Evolutionary conservation across 805 yeast genomes (phyloP).

Genomic region (Pichia californica): DNA sequence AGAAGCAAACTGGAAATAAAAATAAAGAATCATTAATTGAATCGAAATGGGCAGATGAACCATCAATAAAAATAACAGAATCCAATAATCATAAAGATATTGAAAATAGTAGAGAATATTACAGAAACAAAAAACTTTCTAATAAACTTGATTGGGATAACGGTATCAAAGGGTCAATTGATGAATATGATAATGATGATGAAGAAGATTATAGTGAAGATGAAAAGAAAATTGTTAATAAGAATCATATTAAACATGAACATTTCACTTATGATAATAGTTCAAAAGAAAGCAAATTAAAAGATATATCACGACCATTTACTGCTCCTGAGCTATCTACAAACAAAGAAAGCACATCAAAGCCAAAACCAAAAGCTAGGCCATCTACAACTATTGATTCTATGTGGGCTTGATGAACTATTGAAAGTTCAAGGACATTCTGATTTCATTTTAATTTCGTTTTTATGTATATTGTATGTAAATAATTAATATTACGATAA

Average conservation of each 20-base stretch:
- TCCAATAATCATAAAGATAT: neutral
- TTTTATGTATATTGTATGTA: too few species aligned
- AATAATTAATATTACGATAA: too few species aligned
- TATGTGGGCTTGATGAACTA: neutral
- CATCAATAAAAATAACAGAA: neutral
- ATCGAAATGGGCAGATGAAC: neutral
- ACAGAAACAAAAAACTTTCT: neutral
- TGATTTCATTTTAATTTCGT: too few species aligned
- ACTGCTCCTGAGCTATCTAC: neutral
- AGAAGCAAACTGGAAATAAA: neutral
- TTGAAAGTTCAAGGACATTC: too few species aligned
- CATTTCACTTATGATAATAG: neutral
- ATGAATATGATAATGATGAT: neutral
- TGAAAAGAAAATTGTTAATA: neutral
- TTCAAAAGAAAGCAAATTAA: too few species aligned
- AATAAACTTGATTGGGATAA: slow-evolving; percentile 1
- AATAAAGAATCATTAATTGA: neutral
- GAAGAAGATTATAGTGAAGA: neutral
- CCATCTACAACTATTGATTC: neutral
- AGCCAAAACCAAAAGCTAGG: too few species aligned
- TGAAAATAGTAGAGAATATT: neutral
- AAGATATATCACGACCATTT: neutral
- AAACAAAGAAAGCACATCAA: too few species aligned
- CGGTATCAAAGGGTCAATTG: neutral
- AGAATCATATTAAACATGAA: neutral